Evolutionary conservation across 2,329 filamentous ascomycete species (phyloP), one percentile per base, ranked within the genome.

Genomic region (Colletotrichum sp.): DNA sequence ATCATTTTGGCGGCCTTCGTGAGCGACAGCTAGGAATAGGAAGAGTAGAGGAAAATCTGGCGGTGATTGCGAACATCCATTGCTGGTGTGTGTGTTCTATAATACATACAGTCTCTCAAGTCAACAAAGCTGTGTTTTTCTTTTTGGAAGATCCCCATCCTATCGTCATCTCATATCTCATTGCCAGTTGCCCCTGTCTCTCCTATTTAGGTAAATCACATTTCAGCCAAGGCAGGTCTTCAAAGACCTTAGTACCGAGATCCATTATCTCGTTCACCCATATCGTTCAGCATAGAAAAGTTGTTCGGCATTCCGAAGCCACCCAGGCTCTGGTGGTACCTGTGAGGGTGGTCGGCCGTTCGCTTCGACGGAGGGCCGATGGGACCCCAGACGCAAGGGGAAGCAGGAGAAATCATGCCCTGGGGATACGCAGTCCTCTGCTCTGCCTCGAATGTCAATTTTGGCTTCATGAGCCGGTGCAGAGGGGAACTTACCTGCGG

Each of bases 351-450:
- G 12, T 65, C 75, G 18, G 60, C 16, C 15, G 69, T 62, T 49
- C 75, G 75, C 66, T 75, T 81, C 28, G 80, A 77, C 39, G 80
- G 82, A n/a, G 80, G 80, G 21, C 79, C 80, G 59, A 83, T 80
- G 2, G 81, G 78, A 2, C 82, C 81, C 81, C 83, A 84, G 67
- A 79, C 73, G 28, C 80, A 82, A 1, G 77, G 78, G 36, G 79
- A 70, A 16, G 63, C 71, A 13, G 76, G 72, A 12, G 78, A 72
- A 28, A 39, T 66, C 18, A 71, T 24, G 3, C 24, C 68, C 44
- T 71, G 62, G 32, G 70, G 68, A 26, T 71, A 68, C 7, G 24
- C 26, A 36, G 63, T 32, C 44, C 49, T 59, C 24, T 60, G 68
- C 13, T 65, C 73, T 69, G 30, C n/a, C 18, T 15, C 44, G 10